Evolutionary conservation across 352 stramenopile species (phyloP).

Genomic region (Thalassiosira livingstoniorum): DNA sequence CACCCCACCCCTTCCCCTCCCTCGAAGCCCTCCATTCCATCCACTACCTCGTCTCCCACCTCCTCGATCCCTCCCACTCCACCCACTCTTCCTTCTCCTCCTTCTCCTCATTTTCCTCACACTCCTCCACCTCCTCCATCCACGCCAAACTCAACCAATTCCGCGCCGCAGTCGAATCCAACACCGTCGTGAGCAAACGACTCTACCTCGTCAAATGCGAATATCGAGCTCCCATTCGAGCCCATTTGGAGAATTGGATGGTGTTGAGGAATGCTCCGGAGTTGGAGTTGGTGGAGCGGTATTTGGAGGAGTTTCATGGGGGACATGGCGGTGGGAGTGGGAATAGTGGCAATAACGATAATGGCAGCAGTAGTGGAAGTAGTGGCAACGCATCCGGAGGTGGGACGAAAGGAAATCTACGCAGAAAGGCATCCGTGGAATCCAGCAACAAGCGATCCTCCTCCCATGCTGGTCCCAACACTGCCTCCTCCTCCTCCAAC

Average conservation of each 20-base stretch:
- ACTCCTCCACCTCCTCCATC: conserved; percentile 39
- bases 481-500: conserved; percentile 8
- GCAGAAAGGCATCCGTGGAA: background rate
- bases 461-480: too few relatives aligned
- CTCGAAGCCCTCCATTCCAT: conserved; percentile 49
- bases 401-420: background rate
- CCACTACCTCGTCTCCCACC: conserved; percentile 46
- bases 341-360: background rate
- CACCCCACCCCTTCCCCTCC: conserved; percentile 56
- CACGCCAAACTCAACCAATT: conserved; percentile 77
- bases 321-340: conserved; percentile 2
- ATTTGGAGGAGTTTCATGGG: conserved; percentile 60
- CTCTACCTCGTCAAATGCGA: conserved; percentile 86
- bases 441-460: conserved; percentile 13
- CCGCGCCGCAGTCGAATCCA: conserved; percentile 68
- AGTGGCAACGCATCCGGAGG: background rate
- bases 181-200: conserved; percentile 79
- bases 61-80: too few relatives aligned
- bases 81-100: conserved; percentile 34
- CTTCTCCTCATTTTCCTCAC: conserved; percentile 45
- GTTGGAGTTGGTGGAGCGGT: conserved; percentile 73
- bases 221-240: conserved; percentile 82
- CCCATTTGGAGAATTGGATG: conserved; percentile 79
- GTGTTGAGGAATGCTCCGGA: conserved; percentile 69
- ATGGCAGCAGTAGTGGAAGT: background rate